phyloP scores from a whole-genome alignment of 805 yeast genomes.

The Kluyveromyces nonfermentans region DNA sequence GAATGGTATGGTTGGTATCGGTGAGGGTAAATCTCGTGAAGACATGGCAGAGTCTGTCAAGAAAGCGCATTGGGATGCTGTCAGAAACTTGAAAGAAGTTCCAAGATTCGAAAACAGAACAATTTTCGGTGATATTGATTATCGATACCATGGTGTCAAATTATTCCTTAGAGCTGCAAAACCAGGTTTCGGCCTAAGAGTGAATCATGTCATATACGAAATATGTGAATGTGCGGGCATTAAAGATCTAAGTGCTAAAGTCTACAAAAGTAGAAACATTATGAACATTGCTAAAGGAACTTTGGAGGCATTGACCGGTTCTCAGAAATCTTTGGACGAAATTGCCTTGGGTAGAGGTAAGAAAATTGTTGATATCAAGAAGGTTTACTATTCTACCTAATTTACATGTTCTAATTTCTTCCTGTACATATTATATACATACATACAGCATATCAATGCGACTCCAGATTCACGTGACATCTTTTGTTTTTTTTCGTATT shows the following conservation, averaged over 20 bases:
- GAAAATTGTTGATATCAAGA: slow-evolving; percentile 86
- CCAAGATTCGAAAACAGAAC: slow-evolving; percentile 91
- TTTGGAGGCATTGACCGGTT: slow-evolving; percentile 63
- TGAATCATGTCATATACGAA: slow-evolving; percentile 82
- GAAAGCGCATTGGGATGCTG: slow-evolving; percentile 91
- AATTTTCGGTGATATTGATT: slow-evolving; percentile 70
- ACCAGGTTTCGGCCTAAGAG: slow-evolving; percentile 88
- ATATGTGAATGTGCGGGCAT: slow-evolving; percentile 91
- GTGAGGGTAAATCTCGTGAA: slow-evolving; percentile 84
- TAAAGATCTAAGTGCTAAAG: slow-evolving; percentile 84
- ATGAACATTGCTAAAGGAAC: slow-evolving; percentile 92
- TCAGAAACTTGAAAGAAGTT: slow-evolving; percentile 68
- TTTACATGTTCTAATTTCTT: slow-evolving; percentile 29
- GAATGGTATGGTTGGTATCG: slow-evolving; percentile 89
- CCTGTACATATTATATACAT: slow-evolving; percentile 54
- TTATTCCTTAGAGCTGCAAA: slow-evolving; percentile 79
- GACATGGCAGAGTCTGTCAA: slow-evolving; percentile 65
- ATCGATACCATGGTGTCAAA: slow-evolving; percentile 80
- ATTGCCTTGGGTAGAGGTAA: slow-evolving; percentile 89
- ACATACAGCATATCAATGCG: slow-evolving; percentile 39
- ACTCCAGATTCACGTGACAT: not conserved
- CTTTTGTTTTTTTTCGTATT: no score
- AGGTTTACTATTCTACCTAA: slow-evolving; percentile 63
- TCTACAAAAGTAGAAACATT: slow-evolving; percentile 84
- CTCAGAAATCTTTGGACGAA: slow-evolving; percentile 77